These are phyloP conservation scores for Rhododendron mucronatum DNA, from an alignment of 148 eudicot genomes.

Conservation along the genomic window DNA sequence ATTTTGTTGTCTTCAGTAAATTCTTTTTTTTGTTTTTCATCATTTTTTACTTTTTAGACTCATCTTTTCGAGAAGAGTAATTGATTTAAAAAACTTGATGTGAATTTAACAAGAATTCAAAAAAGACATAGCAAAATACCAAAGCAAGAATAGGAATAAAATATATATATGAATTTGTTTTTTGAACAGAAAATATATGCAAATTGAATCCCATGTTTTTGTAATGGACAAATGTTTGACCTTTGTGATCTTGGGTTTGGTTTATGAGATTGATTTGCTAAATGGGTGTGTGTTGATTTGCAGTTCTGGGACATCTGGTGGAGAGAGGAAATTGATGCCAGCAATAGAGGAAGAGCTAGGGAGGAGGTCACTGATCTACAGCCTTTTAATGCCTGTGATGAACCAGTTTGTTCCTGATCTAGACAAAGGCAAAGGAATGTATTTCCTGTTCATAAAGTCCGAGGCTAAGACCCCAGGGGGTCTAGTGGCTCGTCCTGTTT, in stretches of 20 bases:
- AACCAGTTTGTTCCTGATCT: constrained; percentile 61
- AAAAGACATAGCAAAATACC: too few species aligned
- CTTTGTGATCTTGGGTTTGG: not conserved
- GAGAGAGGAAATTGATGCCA: constrained; percentile 78
- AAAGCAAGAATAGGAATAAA: too few species aligned
- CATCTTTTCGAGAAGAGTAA: rapidly evolving
- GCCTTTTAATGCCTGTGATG: constrained; percentile 81
- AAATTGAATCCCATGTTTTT: too few species aligned
- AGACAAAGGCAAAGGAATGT: constrained; percentile 82
- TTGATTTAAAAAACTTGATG: too few species aligned
- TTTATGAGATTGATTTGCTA: not conserved
- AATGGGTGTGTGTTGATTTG: constrained; percentile 5
- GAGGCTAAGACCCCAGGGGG: constrained; percentile 75
- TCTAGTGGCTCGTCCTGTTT: constrained; percentile 65
- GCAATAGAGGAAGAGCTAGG: constrained; percentile 63
- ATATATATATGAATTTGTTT: too few species aligned
- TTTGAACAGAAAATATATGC: too few species aligned
- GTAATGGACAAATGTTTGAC: not conserved
- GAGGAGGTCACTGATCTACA: constrained; percentile 57
- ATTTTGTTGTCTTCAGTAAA: too few species aligned
- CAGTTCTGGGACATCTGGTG: constrained; percentile 84
- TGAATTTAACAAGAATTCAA: too few species aligned
- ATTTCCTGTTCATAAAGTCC: constrained; percentile 65
- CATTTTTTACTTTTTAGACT: too few species aligned
- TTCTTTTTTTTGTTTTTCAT: too few species aligned